Base-by-base conservation (phyloP, 116 monocot species). In the Papilionanthe hybrid region DNA sequence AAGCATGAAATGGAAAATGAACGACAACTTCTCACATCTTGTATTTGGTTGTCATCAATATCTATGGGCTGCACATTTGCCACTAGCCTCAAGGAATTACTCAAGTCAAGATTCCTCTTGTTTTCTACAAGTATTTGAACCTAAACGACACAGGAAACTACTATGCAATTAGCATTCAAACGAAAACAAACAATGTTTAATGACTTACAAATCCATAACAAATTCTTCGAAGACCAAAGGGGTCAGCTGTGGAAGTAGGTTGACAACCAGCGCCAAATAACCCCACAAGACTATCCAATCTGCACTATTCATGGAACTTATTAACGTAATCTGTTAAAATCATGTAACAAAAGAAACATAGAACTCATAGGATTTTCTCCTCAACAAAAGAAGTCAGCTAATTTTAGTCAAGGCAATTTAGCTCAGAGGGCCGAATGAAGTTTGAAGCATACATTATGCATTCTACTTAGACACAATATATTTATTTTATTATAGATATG, bases 111-210 rank as follows among this genome's bases (percentile, higher is more conserved):
- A 41, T 91, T 89, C 82, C 84, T 94, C 15, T 94, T 89, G 80
- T 91, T 97, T 76, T 97, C 97, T 9, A 94, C 94, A 72, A 94
- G 74, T 79, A 97, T 89, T 79, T 97, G 94, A n/a, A 97, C 97
- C 97, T 97, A 80, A 80, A 83, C 80, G 65, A 65, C 25, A 44
- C 44, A 72, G 65, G 29, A 56, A 19, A 76, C 27, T 56, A 55
- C 15, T 53, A 22, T 55, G 58, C 15, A 82, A 60, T 3, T 57
- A 50, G 10, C 17, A 76, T 55, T 65, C 55, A 57, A 72, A 79
- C 17, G 32, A 58, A 63, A 77, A 27, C 37, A 53, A 55, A 77
- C 9, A 79, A 32, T 60, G 25, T 37, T 82, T 32, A 18, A 50
- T 45, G 20, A 83, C 94, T 88, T 89, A 97, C 97, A 78, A 97